These are phyloP conservation scores for Dictyostelium citrinum DNA, from an alignment of 78 protist species.

Conservation along the genomic window DNA sequence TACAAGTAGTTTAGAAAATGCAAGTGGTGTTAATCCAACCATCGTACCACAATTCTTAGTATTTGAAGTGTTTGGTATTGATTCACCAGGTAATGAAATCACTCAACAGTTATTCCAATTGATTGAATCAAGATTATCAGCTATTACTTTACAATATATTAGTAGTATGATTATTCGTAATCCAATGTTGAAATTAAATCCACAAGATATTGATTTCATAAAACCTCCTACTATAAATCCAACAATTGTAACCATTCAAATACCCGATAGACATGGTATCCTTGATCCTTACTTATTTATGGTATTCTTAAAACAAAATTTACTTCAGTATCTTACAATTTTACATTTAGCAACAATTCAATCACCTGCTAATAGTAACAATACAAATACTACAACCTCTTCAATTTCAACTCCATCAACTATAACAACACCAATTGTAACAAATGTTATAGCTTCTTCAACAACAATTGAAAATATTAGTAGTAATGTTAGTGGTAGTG, in stretches of 20 bases:
- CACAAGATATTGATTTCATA: constrained; percentile 69
- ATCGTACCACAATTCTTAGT: neutral
- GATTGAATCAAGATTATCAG: constrained; percentile 49
- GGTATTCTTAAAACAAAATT: constrained; percentile 52
- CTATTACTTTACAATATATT: constrained; percentile 14
- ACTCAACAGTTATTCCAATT: constrained; percentile 49
- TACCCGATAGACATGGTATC: constrained; percentile 4
- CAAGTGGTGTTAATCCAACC: neutral
- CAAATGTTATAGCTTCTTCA: neutral
- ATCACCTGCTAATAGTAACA: neutral
- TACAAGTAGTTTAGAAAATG: no score
- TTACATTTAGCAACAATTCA: constrained; percentile 11
- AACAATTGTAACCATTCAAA: neutral
- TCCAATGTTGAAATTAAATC: constrained; percentile 69
- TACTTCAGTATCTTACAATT: constrained; percentile 41
- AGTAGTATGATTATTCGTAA: constrained; percentile 43
- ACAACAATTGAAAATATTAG: neutral
- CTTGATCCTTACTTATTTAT: constrained; percentile 43
- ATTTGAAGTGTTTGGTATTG: constrained; percentile 61
- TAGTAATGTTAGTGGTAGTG: neutral
- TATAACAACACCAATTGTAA: neutral
- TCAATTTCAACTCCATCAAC: neutral
- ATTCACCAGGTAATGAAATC: constrained; percentile 66
- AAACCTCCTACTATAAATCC: constrained; percentile 47
- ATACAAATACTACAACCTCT: neutral